Base-by-base conservation (phyloP, 2,329 filamentous ascomycete genomes). In the Colletotrichum noveboracense region DNA sequence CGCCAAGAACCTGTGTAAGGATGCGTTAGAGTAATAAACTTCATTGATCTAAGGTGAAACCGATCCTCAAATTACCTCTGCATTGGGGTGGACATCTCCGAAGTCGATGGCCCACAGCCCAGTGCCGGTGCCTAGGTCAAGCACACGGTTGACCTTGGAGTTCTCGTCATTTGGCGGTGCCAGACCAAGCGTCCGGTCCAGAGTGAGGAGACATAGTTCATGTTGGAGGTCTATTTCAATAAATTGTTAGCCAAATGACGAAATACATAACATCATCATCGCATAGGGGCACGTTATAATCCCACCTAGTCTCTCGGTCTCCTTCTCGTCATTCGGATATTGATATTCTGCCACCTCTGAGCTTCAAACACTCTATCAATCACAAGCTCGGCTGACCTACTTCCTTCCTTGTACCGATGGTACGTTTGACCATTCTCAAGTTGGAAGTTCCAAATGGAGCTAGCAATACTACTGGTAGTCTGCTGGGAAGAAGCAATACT, bases 121-220 rank as follows among this genome's bases (percentile, higher is more conserved):
- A 7, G 87, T 89, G 0, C 88, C 88, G 1, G 87, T 88, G 18
- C 88, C 87, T 48, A 88, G 77, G 79, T 90, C 88, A 3, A 90
- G 81, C 12, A 86, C 80, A 21, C 75, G 77, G 1, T 69, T 71
- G 7, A 60, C 26, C 43, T 74, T 65, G 2, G 74, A 43, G 8
- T 71, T 69, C 3, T 73, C 64, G 9, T 69, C 55, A 28, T 75
- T 70, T 8, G 67, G 64, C 32, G 78, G 74, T 34, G 79, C 76
- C n/a, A 80, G 38, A 10, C 79, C 67, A 38, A 81, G 78, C 32
- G 78, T 78, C 60, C 78, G 77, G 18, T 80, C 76, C 16, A 80
- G 77, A 2, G 79, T 80, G 24, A 80, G 55, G 48, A 76, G 74
- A n/a, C 78, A 81, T 12, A 82, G 66, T n/a, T 80, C 77, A 60